These are phyloP conservation scores for Aspergillus mulundensis DNA, from an alignment of 495 filamentous ascomycete species.

Conservation along the genomic window DNA sequence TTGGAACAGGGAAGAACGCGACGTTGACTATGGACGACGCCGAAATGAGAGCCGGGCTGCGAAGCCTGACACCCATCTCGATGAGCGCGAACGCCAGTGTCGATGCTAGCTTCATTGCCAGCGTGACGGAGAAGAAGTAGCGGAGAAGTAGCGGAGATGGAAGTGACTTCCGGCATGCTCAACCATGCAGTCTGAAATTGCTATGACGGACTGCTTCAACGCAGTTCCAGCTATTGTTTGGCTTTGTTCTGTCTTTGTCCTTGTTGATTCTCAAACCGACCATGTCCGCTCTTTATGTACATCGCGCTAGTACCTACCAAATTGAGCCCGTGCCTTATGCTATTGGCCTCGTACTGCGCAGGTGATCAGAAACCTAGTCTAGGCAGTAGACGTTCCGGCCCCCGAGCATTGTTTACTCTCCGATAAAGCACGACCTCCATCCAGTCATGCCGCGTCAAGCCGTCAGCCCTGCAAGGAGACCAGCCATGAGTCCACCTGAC, in stretches of 20 bases:
- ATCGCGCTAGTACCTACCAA: background rate
- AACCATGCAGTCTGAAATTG: slow-evolving; percentile 5
- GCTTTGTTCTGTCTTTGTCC: background rate
- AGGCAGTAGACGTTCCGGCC: background rate
- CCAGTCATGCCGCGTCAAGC: background rate
- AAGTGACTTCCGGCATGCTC: slow-evolving; percentile 4
- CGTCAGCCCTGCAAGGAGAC: slow-evolving; percentile 3
- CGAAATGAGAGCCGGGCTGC: slow-evolving; percentile 27
- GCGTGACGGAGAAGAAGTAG: slow-evolving; percentile 30
- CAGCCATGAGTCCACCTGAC: background rate
- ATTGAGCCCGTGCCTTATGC: background rate
- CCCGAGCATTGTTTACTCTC: background rate
- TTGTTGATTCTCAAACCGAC: background rate
- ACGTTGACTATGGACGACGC: slow-evolving; percentile 33
- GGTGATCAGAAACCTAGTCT: no score
- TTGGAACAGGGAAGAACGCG: slow-evolving; percentile 33
- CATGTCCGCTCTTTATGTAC: background rate
- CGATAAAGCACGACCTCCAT: background rate
- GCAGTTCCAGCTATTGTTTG: background rate
- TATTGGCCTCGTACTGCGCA: background rate
- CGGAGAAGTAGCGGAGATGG: no score
- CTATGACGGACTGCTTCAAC: background rate
- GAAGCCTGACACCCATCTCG: slow-evolving; percentile 21
- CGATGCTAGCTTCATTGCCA: slow-evolving; percentile 34
- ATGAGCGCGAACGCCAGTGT: slow-evolving; percentile 34